Evolutionary conservation across 805 yeast species (phyloP), one percentile per base, ranked within the genome.

Genomic region (Metschnikowia gelsemii): DNA sequence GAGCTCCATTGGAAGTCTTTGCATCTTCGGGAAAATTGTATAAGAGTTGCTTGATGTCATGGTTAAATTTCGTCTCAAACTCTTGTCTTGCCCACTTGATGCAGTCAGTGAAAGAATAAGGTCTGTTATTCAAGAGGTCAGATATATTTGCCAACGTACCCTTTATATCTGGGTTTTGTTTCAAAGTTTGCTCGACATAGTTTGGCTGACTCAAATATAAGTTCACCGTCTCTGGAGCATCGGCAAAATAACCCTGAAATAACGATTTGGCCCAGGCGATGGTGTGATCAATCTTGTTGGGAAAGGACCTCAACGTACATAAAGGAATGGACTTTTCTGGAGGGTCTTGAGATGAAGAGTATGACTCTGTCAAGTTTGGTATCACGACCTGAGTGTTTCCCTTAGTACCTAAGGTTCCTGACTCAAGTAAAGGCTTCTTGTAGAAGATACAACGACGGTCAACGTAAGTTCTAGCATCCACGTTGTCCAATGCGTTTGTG

Each of bases 261-360:
- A 88, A 73, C 14, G 89, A 82, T 69, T 95, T 95, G 12, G 98
- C 96, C 99, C 99, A 93, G 5, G 99, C 98, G 68, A 93, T 93
- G 1, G 99, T 93, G 61, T 93, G 99, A 62, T 93, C 99, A 56
- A 93, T 93, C 68, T 91, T 91, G 66, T 89, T 87, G 43, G 99
- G 99, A 83, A 93, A 93, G 3, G 96, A 87, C 68, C 98, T 82
- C 61, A 93, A 75, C 2, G 99, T 93, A 76, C 99, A 93, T 58
- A 93, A 75, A 23, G 99, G 99, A 58, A 93, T 90, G 3, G 96
- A 82, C 67, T 89, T 89, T 72, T 93, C 99, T 27, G 99, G 99
- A 32, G 99, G 99, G 67, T 93, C 99, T 63, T 88, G 95, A 9
- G 96, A 87, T 2, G 96, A 86, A 3, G 97, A 87, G 66, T 93